These are phyloP conservation scores for Odonthalia washingtoniensis DNA, from an alignment of 31 red algal species.

Conservation along the genomic window DNA sequence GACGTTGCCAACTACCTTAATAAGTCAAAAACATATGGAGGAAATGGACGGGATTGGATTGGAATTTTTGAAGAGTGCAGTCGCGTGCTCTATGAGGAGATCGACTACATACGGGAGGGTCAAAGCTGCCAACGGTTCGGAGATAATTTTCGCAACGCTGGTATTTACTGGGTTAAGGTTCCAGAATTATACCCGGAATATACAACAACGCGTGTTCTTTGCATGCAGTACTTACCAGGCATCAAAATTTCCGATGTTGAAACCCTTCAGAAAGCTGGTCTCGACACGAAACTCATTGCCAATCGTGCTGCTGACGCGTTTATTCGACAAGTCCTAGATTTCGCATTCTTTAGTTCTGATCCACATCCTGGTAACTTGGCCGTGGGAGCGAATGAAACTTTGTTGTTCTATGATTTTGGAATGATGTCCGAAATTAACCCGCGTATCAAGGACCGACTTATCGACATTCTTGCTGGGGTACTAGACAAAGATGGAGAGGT, in stretches of 20 bases:
- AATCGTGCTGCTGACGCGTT: constrained; percentile 64
- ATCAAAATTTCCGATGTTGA: constrained; percentile 84
- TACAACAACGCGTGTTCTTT: constrained; percentile 74
- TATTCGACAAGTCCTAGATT: constrained; percentile 74
- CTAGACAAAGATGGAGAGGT: constrained; percentile 76
- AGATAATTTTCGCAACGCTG: constrained; percentile 69
- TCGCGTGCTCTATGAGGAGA: constrained; percentile 80
- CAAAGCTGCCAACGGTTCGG: constrained; percentile 69
- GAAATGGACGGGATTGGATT: constrained; percentile 76
- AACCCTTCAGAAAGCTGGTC: constrained; percentile 59
- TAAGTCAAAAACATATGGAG: constrained; percentile 57
- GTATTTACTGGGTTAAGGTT: constrained; percentile 64
- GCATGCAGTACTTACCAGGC: constrained; percentile 89
- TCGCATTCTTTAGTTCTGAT: constrained; percentile 88
- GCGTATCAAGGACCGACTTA: constrained; percentile 58
- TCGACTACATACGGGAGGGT: constrained; percentile 80
- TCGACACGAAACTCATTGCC: constrained; percentile 71
- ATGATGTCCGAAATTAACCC: constrained; percentile 81
- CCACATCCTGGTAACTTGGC: constrained; percentile 91
- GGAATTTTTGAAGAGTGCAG: constrained; percentile 85
- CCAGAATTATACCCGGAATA: constrained; percentile 75
- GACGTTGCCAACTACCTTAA: constrained; percentile 72
- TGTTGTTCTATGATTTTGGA: constrained; percentile 89
- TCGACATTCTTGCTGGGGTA: constrained; percentile 73
- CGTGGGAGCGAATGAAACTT: constrained; percentile 70